phyloP scores from a whole-genome alignment of 345 rosid genomes.

The Raphanus sativus region DNA sequence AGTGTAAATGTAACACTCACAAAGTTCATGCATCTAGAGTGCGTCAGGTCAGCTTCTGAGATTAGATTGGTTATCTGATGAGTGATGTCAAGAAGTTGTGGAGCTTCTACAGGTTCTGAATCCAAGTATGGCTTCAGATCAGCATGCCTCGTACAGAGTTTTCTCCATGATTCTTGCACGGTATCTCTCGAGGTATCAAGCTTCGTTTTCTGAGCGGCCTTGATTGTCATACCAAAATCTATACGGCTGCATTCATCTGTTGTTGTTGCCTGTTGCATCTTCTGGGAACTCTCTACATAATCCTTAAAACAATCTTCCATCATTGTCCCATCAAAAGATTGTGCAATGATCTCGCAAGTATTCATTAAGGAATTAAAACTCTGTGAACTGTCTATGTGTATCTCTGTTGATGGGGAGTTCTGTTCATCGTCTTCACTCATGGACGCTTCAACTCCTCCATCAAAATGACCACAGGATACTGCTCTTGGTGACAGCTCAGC shows the following conservation, averaged over 20 bases:
- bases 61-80: conserved; percentile 60
- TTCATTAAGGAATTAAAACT: conserved; percentile 14
- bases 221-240: conserved; percentile 49
- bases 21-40: conserved; percentile 45
- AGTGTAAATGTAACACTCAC: conserved; percentile 40
- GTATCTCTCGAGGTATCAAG: not conserved
- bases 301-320: conserved; percentile 52
- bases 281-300: conserved; percentile 34
- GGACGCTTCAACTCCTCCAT: conserved; percentile 53
- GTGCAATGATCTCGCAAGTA: conserved; percentile 44
- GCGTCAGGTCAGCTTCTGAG: conserved; percentile 69
- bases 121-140: conserved; percentile 52
- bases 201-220: conserved; percentile 34
- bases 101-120: conserved; percentile 57
- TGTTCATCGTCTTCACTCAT: conserved; percentile 37
- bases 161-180: conserved; percentile 70
- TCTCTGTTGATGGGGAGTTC: conserved; percentile 39
- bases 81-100: conserved; percentile 47
- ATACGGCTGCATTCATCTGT: conserved; percentile 90
- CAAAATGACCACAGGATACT: conserved; percentile 41
- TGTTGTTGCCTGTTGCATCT: conserved; percentile 51
- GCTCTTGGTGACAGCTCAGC: conserved; percentile 48
- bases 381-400: conserved; percentile 40
- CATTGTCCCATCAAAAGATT: conserved; percentile 43
- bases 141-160: conserved; percentile 45